Percentiles rank a stretch among this genome's conserved stretches.
These are phyloP conservation scores for Tylopilus subfusipes DNA, from an alignment of 768 basidiomycete species.

Conservation along the genomic window DNA sequence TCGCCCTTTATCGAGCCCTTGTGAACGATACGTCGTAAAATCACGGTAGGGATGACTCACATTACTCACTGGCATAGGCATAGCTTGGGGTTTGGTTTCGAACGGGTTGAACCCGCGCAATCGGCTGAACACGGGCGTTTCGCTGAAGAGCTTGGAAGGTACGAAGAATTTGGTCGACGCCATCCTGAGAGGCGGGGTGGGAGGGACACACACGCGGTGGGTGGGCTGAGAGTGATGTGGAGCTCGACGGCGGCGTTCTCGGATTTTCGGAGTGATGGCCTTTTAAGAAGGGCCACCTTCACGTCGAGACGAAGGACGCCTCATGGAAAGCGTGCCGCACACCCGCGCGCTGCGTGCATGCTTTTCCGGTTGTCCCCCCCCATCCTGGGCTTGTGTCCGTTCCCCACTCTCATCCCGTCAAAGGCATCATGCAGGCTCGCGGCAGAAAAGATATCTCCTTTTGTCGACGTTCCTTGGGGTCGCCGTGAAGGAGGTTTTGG, in stretches of 20 bases:
- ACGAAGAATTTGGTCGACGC: slow-evolving; percentile 22
- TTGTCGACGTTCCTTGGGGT: neutral
- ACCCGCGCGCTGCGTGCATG: slow-evolving; percentile 20
- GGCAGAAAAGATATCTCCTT: slow-evolving; percentile 5
- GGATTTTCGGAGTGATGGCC: slow-evolving; percentile 9
- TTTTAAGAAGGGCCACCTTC: slow-evolving; percentile 18
- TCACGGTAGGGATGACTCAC: slow-evolving; percentile 12
- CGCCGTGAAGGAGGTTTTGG: neutral
- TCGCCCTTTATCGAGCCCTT: slow-evolving; percentile 19
- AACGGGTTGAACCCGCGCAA: slow-evolving; percentile 27
- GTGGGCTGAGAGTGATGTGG: slow-evolving; percentile 12
- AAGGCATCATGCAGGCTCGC: slow-evolving; percentile 2
- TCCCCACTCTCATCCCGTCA: slow-evolving; percentile 19
- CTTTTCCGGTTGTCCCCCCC: slow-evolving; percentile 8
- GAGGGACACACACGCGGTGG: slow-evolving; percentile 12
- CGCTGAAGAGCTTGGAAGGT: slow-evolving; percentile 19
- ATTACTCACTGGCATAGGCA: slow-evolving; percentile 31
- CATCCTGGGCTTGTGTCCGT: slow-evolving; percentile 5
- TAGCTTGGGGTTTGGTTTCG: slow-evolving; percentile 17
- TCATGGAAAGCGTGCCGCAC: slow-evolving; percentile 32
- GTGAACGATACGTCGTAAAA: neutral
- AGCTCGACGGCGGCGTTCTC: slow-evolving; percentile 23
- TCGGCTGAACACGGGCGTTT: slow-evolving; percentile 21
- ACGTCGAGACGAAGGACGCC: slow-evolving; percentile 21
- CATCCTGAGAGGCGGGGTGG: slow-evolving; percentile 14